A percentile compares a stretch with the other conserved stretches of the same genome.
phyloP scores from a whole-genome alignment of 352 stramenopile genomes.

The Pythium aquatile region DNA sequence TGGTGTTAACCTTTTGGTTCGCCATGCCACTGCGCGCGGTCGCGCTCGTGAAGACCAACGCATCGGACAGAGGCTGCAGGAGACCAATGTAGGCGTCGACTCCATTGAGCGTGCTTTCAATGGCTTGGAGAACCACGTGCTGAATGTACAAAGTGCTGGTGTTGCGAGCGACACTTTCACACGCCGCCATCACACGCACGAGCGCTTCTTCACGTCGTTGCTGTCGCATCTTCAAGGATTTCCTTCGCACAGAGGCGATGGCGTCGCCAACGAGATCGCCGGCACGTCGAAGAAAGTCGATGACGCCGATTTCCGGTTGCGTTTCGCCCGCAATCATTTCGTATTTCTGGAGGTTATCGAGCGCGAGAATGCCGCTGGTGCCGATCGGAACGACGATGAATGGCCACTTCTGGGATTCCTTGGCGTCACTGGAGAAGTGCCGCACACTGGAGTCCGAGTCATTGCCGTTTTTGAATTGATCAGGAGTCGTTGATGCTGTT shows the following conservation, averaged over 20 bases:
- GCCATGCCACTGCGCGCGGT: slow-evolving; percentile 55
- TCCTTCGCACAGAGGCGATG: slow-evolving; percentile 16
- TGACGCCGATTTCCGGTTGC: slow-evolving; percentile 68
- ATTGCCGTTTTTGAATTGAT: slow-evolving; percentile 1
- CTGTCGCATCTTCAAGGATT: slow-evolving; percentile 14
- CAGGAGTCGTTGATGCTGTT: slow-evolving; percentile 6
- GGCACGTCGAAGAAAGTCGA: slow-evolving; percentile 69
- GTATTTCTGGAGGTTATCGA: slow-evolving; percentile 68
- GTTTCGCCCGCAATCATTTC: slow-evolving; percentile 33
- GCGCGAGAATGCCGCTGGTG: slow-evolving; percentile 41
- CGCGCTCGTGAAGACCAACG: slow-evolving; percentile 49
- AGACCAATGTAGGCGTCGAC: slow-evolving; percentile 69
- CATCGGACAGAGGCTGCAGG: slow-evolving; percentile 46
- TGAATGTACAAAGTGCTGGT: slow-evolving; percentile 37
- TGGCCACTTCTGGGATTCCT: slow-evolving; percentile 39
- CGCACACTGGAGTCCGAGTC: slow-evolving; percentile 28
- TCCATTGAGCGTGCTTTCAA: slow-evolving; percentile 56
- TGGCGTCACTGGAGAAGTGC: slow-evolving; percentile 32
- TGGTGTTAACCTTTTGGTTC: slow-evolving; percentile 35
- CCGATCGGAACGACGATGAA: slow-evolving; percentile 66
- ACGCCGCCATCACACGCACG: slow-evolving; percentile 46
- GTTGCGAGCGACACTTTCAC: slow-evolving; percentile 36
- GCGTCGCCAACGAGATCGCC: slow-evolving; percentile 23
- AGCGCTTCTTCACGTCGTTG: slow-evolving; percentile 37
- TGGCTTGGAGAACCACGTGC: slow-evolving; percentile 44